Evolutionary conservation across 805 yeast genomes (phyloP), one percentile per base, ranked within the genome.

Genomic region (Starmerella vaccinii): DNA sequence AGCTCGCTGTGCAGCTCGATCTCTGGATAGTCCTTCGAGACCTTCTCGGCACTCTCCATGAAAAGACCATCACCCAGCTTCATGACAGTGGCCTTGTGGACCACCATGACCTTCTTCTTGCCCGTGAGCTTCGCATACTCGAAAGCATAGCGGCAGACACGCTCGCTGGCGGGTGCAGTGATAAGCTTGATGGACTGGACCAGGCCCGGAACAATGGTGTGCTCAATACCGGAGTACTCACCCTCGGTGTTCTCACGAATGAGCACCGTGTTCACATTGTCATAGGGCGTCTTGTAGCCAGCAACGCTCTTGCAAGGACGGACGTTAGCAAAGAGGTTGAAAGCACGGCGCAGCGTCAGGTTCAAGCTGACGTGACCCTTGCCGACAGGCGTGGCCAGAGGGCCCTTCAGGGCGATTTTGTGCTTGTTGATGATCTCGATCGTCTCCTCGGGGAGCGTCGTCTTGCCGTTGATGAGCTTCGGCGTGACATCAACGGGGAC

Each of bases 161-260:
- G 86, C 73, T 88, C 95, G 53, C 95, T 86, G 52, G 97, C 97
- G 52, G 86, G 88, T 67, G 82, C 83, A 65, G 98, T 92, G 76
- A 92, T 92, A 70, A 92, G 79, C 75, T 92, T 92, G 74, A 90
- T 90, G 57, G 95, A 85, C 76, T 92, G 97, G 49, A 92, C 97
- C 50, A 92, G 97, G 67, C 98, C 98, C 59, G 97, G 97, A 51
- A 88, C 94, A 59, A 92, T 88, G 58, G 87, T 84, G 76, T 92
- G 98, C 77, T 92, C 98, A 63, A 92, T 89, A 74, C 98, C 98
- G 29, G 97, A 89, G 76, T 87, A 90, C 73, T 90, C 97, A 74
- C 95, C 97, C 75, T 90, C 97, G 61, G 97, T 90, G 77, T 92
- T 92, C 73, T 92, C 98, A 77, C 98, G 88, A 70, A 92, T 89